A percentile compares a stretch with the other conserved stretches of the same genome.
These are phyloP conservation scores for Laburnicola sp. DNA, from an alignment of 2,329 filamentous ascomycete species.

Conservation along the genomic window DNA sequence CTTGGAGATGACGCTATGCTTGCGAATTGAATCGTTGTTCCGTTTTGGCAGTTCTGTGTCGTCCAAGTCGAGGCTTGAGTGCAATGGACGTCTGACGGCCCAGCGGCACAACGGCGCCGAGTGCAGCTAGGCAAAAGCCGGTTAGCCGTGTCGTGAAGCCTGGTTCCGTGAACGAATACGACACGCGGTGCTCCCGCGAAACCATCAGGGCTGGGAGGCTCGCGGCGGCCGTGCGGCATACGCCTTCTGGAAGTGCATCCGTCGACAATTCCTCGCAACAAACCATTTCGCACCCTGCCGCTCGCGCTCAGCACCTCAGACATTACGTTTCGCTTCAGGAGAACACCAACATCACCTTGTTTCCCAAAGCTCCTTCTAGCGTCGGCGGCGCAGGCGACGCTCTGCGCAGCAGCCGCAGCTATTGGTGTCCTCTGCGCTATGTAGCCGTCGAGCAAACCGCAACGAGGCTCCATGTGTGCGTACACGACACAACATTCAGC, in stretches of 20 bases:
- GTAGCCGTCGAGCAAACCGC: too few species aligned
- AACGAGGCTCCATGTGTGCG: background rate
- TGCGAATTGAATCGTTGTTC: background rate
- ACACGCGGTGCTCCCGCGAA: background rate
- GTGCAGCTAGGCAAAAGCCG: conserved; percentile 10
- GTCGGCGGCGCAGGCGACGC: too few species aligned
- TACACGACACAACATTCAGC: background rate
- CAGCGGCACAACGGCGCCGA: conserved; percentile 17
- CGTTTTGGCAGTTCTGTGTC: background rate
- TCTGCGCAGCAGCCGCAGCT: too few species aligned
- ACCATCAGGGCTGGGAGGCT: background rate
- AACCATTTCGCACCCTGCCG: too few species aligned
- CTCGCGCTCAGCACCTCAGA: too few species aligned
- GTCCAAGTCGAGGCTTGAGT: conserved; percentile 8
- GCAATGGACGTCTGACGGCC: conserved; percentile 20
- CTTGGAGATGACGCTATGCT: background rate
- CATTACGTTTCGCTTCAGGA: too few species aligned
- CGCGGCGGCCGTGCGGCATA: background rate
- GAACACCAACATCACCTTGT: too few species aligned
- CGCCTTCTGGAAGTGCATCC: conserved; percentile 7
- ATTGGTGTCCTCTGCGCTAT: too few species aligned
- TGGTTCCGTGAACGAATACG: conserved; percentile 6
- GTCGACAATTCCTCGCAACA: too few species aligned
- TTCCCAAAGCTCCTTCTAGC: too few species aligned
- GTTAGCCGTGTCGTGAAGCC: conserved; percentile 10